Conservation (phyloP, 345 rosid species). For the Aquilaria sinensis region DNA sequence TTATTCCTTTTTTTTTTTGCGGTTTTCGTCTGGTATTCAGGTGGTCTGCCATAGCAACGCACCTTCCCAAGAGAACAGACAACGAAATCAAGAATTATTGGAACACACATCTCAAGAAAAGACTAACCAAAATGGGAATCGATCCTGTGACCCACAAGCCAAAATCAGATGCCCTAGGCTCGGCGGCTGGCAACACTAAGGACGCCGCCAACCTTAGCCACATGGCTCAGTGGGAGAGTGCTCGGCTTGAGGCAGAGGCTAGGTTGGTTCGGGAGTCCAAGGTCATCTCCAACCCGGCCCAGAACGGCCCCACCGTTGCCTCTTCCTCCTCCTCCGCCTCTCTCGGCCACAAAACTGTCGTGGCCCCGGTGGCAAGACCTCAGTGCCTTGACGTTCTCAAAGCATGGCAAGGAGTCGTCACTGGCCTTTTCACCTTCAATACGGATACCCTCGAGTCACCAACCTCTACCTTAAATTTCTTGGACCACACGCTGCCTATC, state of each 20-base stretch:
- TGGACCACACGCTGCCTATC: slow-evolving; percentile 8
- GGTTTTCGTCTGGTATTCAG: slow-evolving; percentile 4
- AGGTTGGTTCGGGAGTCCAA: slow-evolving; percentile 26
- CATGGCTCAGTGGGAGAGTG: slow-evolving; percentile 43
- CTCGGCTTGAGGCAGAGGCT: slow-evolving; percentile 38
- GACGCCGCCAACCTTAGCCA: slow-evolving; percentile 29
- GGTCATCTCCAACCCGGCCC: slow-evolving; percentile 12
- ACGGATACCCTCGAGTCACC: slow-evolving; percentile 27
- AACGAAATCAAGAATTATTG: slow-evolving; percentile 49
- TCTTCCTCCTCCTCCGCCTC: background rate
- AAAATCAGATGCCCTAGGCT: slow-evolving; percentile 15
- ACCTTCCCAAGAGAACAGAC: slow-evolving; percentile 38
- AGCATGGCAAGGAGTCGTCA: slow-evolving; percentile 34
- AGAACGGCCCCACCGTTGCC: background rate
- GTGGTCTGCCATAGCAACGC: slow-evolving; percentile 46
- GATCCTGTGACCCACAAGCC: slow-evolving; percentile 43
- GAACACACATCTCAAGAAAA: slow-evolving; percentile 45
- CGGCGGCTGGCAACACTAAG: slow-evolving; percentile 19
- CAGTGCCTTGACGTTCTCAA: slow-evolving; percentile 43
- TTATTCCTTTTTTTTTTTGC: too few species aligned
- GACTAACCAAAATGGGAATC: slow-evolving; percentile 32
- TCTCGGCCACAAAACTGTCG: background rate
- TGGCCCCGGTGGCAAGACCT: slow-evolving; percentile 15
- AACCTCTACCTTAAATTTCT: slow-evolving; percentile 22
- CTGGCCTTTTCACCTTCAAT: slow-evolving; percentile 20